Evolutionary conservation across 257 asterid genomes (phyloP).

Genomic region (Voacanga thouarsii): DNA sequence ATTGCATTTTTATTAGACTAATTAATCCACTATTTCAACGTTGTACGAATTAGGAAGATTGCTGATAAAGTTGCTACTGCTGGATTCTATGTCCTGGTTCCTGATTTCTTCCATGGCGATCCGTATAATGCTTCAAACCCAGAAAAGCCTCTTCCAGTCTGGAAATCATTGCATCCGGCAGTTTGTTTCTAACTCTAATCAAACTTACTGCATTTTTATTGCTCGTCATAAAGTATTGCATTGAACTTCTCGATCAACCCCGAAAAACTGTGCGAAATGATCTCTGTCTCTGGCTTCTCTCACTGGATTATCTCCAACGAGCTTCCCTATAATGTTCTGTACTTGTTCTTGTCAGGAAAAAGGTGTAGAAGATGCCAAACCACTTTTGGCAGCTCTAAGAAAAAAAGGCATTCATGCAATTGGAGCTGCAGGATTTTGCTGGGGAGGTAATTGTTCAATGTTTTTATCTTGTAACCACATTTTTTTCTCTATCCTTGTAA

Average conservation of each 20-base stretch:
- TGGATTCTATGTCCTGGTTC: constrained; percentile 60
- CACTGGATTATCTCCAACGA: not conserved
- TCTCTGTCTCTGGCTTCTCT: too few species aligned
- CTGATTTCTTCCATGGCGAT: constrained; percentile 61
- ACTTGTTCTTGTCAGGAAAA: constrained; percentile 22
- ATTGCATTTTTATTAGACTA: too few species aligned
- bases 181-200: constrained; percentile 29
- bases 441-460: constrained; percentile 33
- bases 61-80: constrained; percentile 64
- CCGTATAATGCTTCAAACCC: constrained; percentile 37
- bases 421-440: constrained; percentile 45
- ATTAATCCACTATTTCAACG: not conserved
- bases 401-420: constrained; percentile 29
- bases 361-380: constrained; percentile 33
- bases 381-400: constrained; percentile 25
- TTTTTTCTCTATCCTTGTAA: not conserved
- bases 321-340: not conserved
- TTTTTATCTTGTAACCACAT: not conserved
- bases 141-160: constrained; percentile 30
- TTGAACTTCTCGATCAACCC: too few species aligned
- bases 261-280: not conserved
- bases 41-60: constrained; percentile 36
- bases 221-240: too few species aligned
- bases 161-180: constrained; percentile 44
- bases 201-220: too few species aligned